Percentiles rank a stretch among this genome's conserved stretches.
Evolutionary conservation across 768 basidiomycete species (phyloP).

Genomic region (Chiua virens): DNA sequence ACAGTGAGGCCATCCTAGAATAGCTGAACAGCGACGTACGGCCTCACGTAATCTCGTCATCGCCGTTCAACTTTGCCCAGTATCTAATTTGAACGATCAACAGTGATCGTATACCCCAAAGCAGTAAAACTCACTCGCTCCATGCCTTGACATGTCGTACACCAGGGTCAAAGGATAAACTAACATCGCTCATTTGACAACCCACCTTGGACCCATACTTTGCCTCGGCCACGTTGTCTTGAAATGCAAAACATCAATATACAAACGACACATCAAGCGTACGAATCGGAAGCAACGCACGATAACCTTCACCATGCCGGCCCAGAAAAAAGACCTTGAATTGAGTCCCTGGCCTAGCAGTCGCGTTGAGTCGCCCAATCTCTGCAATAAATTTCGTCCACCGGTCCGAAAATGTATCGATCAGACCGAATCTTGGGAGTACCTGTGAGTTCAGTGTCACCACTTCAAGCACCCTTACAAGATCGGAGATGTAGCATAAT

Average conservation of each 20-base stretch:
- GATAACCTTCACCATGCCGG: slow-evolving; percentile 67
- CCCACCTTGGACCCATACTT: slow-evolving; percentile 59
- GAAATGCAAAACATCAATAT: not conserved
- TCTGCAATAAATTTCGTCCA: slow-evolving; percentile 46
- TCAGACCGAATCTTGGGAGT: slow-evolving; percentile 21
- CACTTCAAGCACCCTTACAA: no score
- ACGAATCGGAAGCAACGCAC: slow-evolving; percentile 7
- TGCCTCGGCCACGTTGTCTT: slow-evolving; percentile 68
- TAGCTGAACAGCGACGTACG: slow-evolving; percentile 44
- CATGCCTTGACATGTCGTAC: slow-evolving; percentile 40
- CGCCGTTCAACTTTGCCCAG: slow-evolving; percentile 63
- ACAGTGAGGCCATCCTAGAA: no score
- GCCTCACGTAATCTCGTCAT: slow-evolving; percentile 70
- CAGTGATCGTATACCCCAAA: not conserved
- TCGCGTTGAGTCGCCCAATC: slow-evolving; percentile 40
- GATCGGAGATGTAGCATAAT: no score
- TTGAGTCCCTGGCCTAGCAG: slow-evolving; percentile 8
- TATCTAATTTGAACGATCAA: slow-evolving; percentile 37
- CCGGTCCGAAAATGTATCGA: slow-evolving; percentile 46
- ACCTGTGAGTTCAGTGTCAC: slow-evolving; percentile 4
- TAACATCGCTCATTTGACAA: not conserved
- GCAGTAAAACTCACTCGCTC: slow-evolving; percentile 49
- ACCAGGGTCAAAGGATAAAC: not conserved
- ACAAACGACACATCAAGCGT: not conserved
- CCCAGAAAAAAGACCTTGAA: slow-evolving; percentile 63